Percentiles rank a stretch among this genome's conserved stretches.
Conservation (phyloP, 202 grass and related monocot genomes). For the Hordeum pubiflorum region DNA sequence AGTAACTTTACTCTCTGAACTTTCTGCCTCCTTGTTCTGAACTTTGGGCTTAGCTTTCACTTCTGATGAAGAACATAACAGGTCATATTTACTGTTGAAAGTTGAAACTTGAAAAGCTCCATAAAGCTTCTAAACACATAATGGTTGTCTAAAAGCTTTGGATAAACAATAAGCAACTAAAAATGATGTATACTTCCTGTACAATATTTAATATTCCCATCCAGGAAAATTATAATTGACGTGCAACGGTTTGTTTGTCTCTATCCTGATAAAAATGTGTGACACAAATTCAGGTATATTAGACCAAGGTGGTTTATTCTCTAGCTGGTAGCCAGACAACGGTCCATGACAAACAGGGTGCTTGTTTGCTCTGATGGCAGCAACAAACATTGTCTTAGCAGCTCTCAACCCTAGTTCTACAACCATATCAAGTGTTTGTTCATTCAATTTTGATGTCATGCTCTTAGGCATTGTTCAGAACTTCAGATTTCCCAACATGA, state of each 20-base stretch:
- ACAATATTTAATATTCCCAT: neutral
- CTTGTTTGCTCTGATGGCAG: neutral
- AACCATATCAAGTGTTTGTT: conserved; percentile 1
- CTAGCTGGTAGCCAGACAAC: neutral
- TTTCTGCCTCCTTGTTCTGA: conserved; percentile 35
- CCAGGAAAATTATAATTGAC: neutral
- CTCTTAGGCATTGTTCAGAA: neutral
- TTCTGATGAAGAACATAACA: conserved; percentile 37
- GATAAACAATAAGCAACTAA: neutral
- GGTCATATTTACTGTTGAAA: neutral
- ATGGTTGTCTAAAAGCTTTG: conserved; percentile 10
- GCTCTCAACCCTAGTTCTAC: conserved; percentile 2
- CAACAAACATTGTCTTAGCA: neutral
- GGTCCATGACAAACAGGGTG: neutral
- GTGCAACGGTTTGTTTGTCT: neutral
- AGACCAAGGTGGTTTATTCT: conserved; percentile 5
- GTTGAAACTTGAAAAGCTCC: conserved; percentile 6
- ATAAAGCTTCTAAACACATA: conserved; percentile 7
- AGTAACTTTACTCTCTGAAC: conserved; percentile 28
- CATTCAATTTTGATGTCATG: neutral
- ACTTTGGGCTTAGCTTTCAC: conserved; percentile 39
- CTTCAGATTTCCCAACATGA: neutral
- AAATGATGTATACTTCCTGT: neutral
- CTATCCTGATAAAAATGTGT: neutral
- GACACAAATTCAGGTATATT: neutral